Evolutionary conservation across 495 filamentous ascomycete genomes (phyloP), one percentile per base, ranked within the genome.

Genomic region (Bacidia rubella): DNA sequence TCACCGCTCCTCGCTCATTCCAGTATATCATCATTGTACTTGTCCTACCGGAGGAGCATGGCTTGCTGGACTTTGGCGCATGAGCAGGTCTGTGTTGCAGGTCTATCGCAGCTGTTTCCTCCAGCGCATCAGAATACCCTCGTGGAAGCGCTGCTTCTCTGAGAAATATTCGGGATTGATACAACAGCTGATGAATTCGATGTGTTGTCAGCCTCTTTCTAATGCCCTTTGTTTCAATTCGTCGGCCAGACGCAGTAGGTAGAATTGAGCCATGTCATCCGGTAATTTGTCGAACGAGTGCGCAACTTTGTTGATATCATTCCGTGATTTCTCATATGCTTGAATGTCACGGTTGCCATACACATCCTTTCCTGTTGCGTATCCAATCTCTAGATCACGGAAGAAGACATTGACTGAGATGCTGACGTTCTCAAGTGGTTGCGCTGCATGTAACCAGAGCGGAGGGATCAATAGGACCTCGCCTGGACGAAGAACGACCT

Each of bases 371-470:
- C 88, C 87, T 22, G 76, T 57, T 5, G 87, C 78, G 66, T 95
- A 94, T 2, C 77, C 79, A 12, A 66, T 68, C 22, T 78, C 69
- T 10, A 90, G 67, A 52, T 81, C 83, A 38, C 77, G 77, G 62
- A 94, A 95, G 71, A 92, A 94, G 11, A 89, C 76, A 60, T 95
- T 93, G 3, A 95, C 80, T 1, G 83, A 84, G 4, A 94, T 70
- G 57, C 85, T 87, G 27, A 78, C 58, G 3, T 75, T 71, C 12
- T 74, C 76, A 1, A 71, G 68, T 1, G 85, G 83, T 2, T 74
- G 75, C 20, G 68, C 64, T n/a, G 83, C 83, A 63, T 95, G 88
- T 29, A 84, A 68, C 87, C 88, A 94, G 21, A 90, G 66, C 1
- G 88, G 77, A 1, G 88, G 88, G 29, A 93, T 73, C 63, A 85